Base-by-base conservation (phyloP, 192 early-diverging fungal species). In the Gonapodya prolifera region DNA sequence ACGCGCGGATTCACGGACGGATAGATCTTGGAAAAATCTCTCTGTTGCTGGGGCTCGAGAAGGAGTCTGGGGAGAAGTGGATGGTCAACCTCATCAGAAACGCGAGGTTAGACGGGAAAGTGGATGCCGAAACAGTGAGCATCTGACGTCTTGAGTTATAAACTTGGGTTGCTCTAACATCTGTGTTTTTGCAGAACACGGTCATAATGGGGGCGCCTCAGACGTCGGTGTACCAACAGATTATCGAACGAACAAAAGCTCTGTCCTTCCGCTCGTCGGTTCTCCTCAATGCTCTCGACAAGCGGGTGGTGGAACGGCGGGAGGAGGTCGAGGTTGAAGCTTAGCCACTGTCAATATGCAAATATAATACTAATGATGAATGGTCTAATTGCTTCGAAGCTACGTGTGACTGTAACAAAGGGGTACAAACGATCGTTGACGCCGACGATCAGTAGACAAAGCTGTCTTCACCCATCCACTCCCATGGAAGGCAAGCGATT, bases 21-120 rank as follows among this genome's bases (percentile, higher is more conserved):
- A 96, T 98, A 78, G 92, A 97, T 84, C 91, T 97, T 81, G 87
- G 77, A 30, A 77, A 77, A 77, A 77, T 98, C 79, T 91, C 91
- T 74, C 89, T 91, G 80, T 92, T 89, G 74, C 86, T 98, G 69
- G 93, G 93, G 81, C 88, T 97, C 88, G 87, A 86, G 81, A 88
- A 91, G 81, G 94, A 94, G 79, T 91, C 93, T 81, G 95, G 95
- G 75, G 96, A 97, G 82, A 96, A 97, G 84, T 97, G 95, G 95
- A 96, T 98, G 75, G 95, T 95, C 69, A 94, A 98, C 87, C 86
- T 98, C 75, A 96, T 98, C 82, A 91, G 95, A 36, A 94, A 96
- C 78, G 95, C 95, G 29, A 88, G 94, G 80, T 94, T 97, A 80
- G 96, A 98, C 77, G 96, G 95, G 80, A 98, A 98, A 90, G 92